Evolutionary conservation across 257 asterid genomes (phyloP).

Genomic region (Striga asiatica): DNA sequence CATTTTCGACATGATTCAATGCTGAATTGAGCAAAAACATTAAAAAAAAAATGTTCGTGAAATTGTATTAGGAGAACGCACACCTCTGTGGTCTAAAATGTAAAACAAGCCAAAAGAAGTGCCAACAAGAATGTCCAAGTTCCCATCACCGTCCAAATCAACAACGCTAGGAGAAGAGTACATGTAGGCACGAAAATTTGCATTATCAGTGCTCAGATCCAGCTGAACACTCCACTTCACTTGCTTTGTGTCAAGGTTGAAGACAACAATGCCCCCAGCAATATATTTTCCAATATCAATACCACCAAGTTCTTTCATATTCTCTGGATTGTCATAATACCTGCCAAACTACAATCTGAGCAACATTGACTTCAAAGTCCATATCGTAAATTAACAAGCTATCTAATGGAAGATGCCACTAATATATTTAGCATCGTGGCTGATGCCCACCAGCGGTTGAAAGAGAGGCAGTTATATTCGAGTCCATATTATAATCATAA

Average conservation of each 20-base stretch:
- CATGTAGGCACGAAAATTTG: constrained; percentile 77
- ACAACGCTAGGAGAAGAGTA: constrained; percentile 91
- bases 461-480: too few relatives aligned
- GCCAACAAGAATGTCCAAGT: constrained; percentile 91
- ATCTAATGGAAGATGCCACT: too few relatives aligned
- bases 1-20: too few relatives aligned
- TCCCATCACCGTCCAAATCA: constrained; percentile 99
- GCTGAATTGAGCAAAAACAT: neutral
- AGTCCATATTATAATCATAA: too few relatives aligned
- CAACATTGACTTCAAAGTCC: too few relatives aligned
- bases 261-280: constrained; percentile 93
- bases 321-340: constrained; percentile 98
- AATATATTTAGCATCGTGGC: too few relatives aligned
- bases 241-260: constrained; percentile 87
- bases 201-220: constrained; percentile 76
- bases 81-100: constrained; percentile 96
- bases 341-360: constrained; percentile 42
- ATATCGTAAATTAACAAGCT: too few relatives aligned
- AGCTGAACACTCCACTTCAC: constrained; percentile 84
- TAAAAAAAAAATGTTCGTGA: neutral
- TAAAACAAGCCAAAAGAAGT: constrained; percentile 95
- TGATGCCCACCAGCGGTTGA: too few relatives aligned
- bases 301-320: constrained; percentile 83
- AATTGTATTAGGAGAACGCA: constrained; percentile 9
- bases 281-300: constrained; percentile 93